Evolutionary conservation across 2,329 filamentous ascomycete genomes (phyloP).

Genomic region (Fusarium agapanthi): DNA sequence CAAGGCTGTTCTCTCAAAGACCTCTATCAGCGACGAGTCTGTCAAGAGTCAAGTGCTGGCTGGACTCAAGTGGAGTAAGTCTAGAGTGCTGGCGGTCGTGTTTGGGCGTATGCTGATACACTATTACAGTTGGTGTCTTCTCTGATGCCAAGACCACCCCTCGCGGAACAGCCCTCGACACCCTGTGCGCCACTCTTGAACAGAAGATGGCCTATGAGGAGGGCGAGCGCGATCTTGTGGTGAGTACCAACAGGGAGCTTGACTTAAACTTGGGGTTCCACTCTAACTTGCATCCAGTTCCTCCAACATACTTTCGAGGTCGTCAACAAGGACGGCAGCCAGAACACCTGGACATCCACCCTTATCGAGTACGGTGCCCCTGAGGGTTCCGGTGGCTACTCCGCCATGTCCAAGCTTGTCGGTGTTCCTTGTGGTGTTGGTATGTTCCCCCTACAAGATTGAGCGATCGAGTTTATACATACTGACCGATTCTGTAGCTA

Average conservation of each 20-base stretch:
- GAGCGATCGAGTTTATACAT: not conserved
- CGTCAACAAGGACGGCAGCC: slow-evolving; percentile 69
- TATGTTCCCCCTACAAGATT: not conserved
- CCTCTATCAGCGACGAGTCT: slow-evolving; percentile 40
- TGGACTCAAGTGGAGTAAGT: slow-evolving; percentile 29
- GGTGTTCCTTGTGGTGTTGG: slow-evolving; percentile 68
- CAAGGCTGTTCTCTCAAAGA: slow-evolving; percentile 78
- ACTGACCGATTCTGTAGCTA: slow-evolving; percentile 51
- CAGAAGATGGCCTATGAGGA: slow-evolving; percentile 74
- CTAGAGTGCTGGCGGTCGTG: not conserved
- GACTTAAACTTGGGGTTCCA: not conserved
- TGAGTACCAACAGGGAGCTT: slow-evolving; percentile 39
- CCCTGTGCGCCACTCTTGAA: slow-evolving; percentile 70
- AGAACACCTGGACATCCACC: slow-evolving; percentile 81
- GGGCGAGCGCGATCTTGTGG: slow-evolving; percentile 69
- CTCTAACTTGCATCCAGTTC: slow-evolving; percentile 9
- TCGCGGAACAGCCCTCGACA: slow-evolving; percentile 73
- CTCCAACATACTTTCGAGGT: slow-evolving; percentile 71
- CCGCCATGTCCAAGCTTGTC: slow-evolving; percentile 84
- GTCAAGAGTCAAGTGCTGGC: slow-evolving; percentile 22
- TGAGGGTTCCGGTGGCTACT: slow-evolving; percentile 78
- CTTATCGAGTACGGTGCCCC: slow-evolving; percentile 84
- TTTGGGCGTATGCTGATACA: not conserved
- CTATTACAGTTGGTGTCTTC: slow-evolving; percentile 22
- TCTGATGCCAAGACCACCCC: slow-evolving; percentile 65